Base-by-base conservation (phyloP, 352 stramenopile species). In the Aphanomyces euteiches region DNA sequence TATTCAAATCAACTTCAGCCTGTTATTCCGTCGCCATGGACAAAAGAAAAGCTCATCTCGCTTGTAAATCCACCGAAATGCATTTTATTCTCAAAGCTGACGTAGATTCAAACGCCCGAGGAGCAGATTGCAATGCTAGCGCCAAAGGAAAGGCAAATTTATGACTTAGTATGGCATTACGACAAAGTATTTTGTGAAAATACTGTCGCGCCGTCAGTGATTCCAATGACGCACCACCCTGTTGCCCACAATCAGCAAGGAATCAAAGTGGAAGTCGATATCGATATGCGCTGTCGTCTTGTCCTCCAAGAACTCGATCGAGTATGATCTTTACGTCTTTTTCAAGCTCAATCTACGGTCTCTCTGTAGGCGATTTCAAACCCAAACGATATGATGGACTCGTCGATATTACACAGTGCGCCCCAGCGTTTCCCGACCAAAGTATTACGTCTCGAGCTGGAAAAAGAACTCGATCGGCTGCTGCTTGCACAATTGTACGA, bases 301-400 rank as follows among this genome's bases (percentile, higher is more conserved):
- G 81, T 98, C 15, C 91, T 96, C 48, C 76, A 83, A 7, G 93
- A 98, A 60, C 84, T 98, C 8, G 90, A 98, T 64, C 80, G 90
- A 13, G 64, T 70, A 70, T 6, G 12, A 47, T 37, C 1, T 61
- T 61, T 53, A 36, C 1, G 21, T 2, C 1, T 61, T 61, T 61
- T 61, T 17, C 38, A n/a, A 34, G 47, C n/a, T 3, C 1, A 38
- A 19, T 10, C 0, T 58, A 34, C 8, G 28, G 8, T 10, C 37
- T n/a, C 37, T n/a, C 43, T 50, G 15, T 61, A 72, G 36, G 92
- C 90, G 19, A 87, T 93, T 34, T 79, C 79, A 2, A 96, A 91
- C 67, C 88, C 80, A 8, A 94, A 94, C 66, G 81, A 91, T 56
- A 95, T 85, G 50, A 97, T 98, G 80, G 89, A 97, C 66, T 97